Base-by-base conservation (phyloP, 2,329 filamentous ascomycete genomes). In the Penicillium sp. region DNA sequence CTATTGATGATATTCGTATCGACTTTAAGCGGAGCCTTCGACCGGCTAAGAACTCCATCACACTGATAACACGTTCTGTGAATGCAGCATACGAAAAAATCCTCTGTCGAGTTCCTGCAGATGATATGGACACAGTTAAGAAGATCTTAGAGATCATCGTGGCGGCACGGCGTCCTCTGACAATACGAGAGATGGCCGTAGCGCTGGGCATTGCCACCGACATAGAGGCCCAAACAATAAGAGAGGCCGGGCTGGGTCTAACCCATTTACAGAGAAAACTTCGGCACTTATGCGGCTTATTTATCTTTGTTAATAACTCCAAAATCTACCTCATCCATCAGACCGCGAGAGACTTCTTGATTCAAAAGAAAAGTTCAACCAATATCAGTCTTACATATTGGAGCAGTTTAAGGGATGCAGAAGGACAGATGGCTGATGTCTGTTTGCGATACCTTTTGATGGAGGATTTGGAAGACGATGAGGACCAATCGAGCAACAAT, bases 271-370 rank as follows among this genome's bases (percentile, higher is more conserved):
- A 48, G 0, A 48, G 33, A 7, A 57, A 57, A 27, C 33, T 60
- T 4, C 55, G 57, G 2, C 52, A 20, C 4, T 41, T 53, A 51
- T 60, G 44, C n/a, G 59, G 61, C 2, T 44, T 63, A 3, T 63
- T 63, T 54, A 27, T 63, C 15, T 60, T 60, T 12, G 48, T 44
- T 4, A 56, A 57, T 11, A 53, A 57, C 27, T 60, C 53, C 22
- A 56, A 57, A 9, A 54, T 63, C 25, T 58, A 60, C 15, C 49
- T 63, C 3, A 61, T 63, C 12, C 58, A 63, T 45, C 50, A 63
- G 31, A 63, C 60, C 29, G 56, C 58, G 2, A 59, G 51, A 11
- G 56, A 58, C 8, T 59, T 54, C 26, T 51, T 59, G 8, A 48
- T 56, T 9, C 26, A 26, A n/a, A 43, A 37, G n/a, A 11, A 31